These are phyloP conservation scores for Cladosporium austrohemisphaericum DNA, from an alignment of 2,329 filamentous ascomycete genomes.

Conservation along the genomic window DNA sequence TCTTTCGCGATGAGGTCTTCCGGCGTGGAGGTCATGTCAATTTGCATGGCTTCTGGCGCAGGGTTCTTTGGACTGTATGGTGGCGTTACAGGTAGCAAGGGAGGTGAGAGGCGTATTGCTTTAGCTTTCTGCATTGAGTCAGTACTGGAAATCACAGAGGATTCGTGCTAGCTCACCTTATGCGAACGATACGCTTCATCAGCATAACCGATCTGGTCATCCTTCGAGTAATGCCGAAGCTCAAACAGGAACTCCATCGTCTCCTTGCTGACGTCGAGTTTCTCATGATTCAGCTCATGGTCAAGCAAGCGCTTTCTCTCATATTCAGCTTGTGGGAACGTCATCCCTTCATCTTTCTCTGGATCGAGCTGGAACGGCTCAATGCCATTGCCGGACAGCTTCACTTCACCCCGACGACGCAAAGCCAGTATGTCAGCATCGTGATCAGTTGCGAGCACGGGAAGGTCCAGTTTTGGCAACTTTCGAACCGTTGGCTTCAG, in stretches of 20 bases:
- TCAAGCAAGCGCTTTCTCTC: conserved; percentile 18
- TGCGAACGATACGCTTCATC: conserved; percentile 17
- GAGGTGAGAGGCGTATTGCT: conserved; percentile 42
- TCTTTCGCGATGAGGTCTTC: conserved; percentile 28
- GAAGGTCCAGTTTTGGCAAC: conserved; percentile 42
- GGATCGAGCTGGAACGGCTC: conserved; percentile 34
- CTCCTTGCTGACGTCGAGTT: conserved; percentile 36
- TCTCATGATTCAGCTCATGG: conserved; percentile 31
- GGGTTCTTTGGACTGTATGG: conserved; percentile 32
- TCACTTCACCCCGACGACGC: conserved; percentile 23
- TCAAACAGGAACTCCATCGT: conserved; percentile 32
- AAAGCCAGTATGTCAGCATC: conserved; percentile 44
- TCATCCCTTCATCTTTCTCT: conserved; percentile 43
- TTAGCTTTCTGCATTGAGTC: conserved; percentile 30
- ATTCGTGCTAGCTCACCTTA: background rate
- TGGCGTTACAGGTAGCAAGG: conserved; percentile 45
- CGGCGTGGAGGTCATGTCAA: conserved; percentile 32
- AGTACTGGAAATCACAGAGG: background rate
- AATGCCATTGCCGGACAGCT: conserved; percentile 17
- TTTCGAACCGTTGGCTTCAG: background rate
- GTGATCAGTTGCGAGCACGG: conserved; percentile 45
- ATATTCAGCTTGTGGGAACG: conserved; percentile 35
- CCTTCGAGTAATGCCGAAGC: conserved; percentile 30
- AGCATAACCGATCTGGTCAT: conserved; percentile 6
- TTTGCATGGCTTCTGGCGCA: conserved; percentile 18